Percentiles rank a stretch among this genome's conserved stretches.
Conservation (phyloP, 352 stramenopile species). For the Phytophthora rubi region DNA sequence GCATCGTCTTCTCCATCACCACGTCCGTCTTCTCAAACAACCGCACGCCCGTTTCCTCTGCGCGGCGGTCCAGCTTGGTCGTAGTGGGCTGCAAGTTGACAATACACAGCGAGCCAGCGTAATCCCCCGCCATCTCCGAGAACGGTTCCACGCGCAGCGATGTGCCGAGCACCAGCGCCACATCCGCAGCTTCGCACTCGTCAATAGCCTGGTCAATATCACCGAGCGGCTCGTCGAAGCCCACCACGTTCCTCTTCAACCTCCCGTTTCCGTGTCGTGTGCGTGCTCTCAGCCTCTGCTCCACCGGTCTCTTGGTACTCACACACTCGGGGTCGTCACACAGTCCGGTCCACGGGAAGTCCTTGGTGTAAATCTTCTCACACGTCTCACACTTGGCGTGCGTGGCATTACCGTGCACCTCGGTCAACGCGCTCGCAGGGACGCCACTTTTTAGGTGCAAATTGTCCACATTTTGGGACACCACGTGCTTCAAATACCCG, state of each 20-base stretch:
- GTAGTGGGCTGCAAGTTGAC: slow-evolving; percentile 81
- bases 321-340: slow-evolving; percentile 68
- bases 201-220: slow-evolving; percentile 85
- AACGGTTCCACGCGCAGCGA: slow-evolving; percentile 83
- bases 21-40: slow-evolving; percentile 79
- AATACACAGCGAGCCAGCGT: slow-evolving; percentile 72
- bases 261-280: slow-evolving; percentile 80
- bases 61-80: slow-evolving; percentile 71
- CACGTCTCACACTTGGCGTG: slow-evolving; percentile 87
- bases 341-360: slow-evolving; percentile 75
- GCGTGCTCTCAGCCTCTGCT: slow-evolving; percentile 66
- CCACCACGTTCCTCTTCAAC: slow-evolving; percentile 79
- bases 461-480: slow-evolving; percentile 89
- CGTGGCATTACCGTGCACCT: slow-evolving; percentile 86
- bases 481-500: slow-evolving; percentile 76
- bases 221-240: slow-evolving; percentile 80
- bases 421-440: slow-evolving; percentile 55
- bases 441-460: slow-evolving; percentile 85
- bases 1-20: slow-evolving; percentile 81
- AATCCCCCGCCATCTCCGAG: slow-evolving; percentile 82
- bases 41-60: slow-evolving; percentile 68
- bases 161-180: slow-evolving; percentile 80
- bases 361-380: slow-evolving; percentile 79
- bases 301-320: slow-evolving; percentile 68
- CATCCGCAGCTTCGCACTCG: slow-evolving; percentile 76